Evolutionary conservation across 2,329 filamentous ascomycete genomes (phyloP).

Genomic region (Colletotrichum sp.): DNA sequence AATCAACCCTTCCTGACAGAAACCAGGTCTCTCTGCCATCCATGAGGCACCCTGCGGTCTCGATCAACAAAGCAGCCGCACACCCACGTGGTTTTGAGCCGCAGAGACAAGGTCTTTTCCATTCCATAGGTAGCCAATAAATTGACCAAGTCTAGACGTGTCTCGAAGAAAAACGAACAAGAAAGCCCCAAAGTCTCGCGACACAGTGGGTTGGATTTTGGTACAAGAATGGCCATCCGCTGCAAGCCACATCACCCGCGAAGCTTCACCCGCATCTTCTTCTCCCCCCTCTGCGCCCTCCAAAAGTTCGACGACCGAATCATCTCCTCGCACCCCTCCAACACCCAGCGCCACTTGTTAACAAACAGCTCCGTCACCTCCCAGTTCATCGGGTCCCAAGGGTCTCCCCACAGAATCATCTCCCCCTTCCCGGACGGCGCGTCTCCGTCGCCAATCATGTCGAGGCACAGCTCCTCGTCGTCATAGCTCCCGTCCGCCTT

Average conservation of each 20-base stretch:
- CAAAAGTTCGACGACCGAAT: conserved; percentile 40
- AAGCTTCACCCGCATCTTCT: not conserved
- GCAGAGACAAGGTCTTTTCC: not conserved
- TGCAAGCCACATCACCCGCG: not conserved
- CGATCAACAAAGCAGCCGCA: not conserved
- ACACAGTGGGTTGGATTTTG: not conserved
- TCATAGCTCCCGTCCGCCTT: conserved; percentile 10
- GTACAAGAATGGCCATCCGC: not conserved
- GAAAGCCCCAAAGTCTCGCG: not conserved
- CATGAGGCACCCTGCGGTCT: not conserved
- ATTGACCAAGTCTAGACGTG: not conserved
- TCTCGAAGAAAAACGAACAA: not conserved
- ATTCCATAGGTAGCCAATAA: not conserved
- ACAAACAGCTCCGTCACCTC: conserved; percentile 50
- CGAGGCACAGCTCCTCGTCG: conserved; percentile 21
- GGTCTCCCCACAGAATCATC: conserved; percentile 53
- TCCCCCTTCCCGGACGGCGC: conserved; percentile 26
- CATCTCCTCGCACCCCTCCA: conserved; percentile 40
- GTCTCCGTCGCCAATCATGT: not conserved
- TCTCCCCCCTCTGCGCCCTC: conserved; percentile 22
- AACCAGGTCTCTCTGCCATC: not conserved
- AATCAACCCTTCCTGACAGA: not conserved
- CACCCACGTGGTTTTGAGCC: not conserved
- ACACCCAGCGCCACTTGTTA: conserved; percentile 46
- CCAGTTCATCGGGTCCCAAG: conserved; percentile 49